A percentile compares a stretch with the other conserved stretches of the same genome.
phyloP scores from a whole-genome alignment of 768 basidiomycete species.

The Trichaptum fuscoviolaceum region DNA sequence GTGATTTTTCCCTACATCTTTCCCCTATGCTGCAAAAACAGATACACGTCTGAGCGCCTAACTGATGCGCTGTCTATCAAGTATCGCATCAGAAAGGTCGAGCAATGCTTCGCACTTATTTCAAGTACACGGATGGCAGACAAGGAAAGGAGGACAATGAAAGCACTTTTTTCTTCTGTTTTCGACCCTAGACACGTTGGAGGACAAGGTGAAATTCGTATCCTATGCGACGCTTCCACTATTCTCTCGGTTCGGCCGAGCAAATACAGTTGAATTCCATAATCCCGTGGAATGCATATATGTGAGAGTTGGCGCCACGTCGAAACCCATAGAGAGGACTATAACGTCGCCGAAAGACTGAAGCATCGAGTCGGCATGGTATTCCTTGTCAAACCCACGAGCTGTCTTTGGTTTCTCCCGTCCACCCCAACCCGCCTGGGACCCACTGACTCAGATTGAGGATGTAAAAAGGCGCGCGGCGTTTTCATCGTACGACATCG shows the following conservation, averaged over 20 bases:
- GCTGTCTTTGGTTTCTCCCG: not conserved
- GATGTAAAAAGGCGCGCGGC: not conserved
- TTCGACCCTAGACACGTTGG: slow-evolving; percentile 1
- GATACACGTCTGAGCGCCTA: not conserved
- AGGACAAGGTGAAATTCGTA: not conserved
- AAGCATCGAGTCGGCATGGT: not conserved
- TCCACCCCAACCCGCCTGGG: not conserved
- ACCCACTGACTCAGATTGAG: not conserved
- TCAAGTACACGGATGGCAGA: not conserved
- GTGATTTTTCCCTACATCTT: not conserved
- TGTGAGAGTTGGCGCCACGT: not conserved
- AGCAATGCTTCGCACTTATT: not conserved
- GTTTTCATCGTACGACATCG: not conserved
- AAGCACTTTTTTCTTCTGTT: not conserved
- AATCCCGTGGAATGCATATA: not conserved
- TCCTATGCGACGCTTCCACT: not conserved
- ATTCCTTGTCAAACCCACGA: not conserved
- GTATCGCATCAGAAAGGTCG: not conserved
- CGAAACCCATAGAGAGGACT: not conserved
- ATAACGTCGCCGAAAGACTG: not conserved
- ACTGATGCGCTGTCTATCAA: not conserved
- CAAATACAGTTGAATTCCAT: not conserved
- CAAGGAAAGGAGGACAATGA: not conserved
- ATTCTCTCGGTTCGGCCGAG: not conserved
- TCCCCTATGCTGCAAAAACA: not conserved